Evolutionary conservation across 441 rosid genomes (phyloP).

Genomic region (Bruguiera hainesii): DNA sequence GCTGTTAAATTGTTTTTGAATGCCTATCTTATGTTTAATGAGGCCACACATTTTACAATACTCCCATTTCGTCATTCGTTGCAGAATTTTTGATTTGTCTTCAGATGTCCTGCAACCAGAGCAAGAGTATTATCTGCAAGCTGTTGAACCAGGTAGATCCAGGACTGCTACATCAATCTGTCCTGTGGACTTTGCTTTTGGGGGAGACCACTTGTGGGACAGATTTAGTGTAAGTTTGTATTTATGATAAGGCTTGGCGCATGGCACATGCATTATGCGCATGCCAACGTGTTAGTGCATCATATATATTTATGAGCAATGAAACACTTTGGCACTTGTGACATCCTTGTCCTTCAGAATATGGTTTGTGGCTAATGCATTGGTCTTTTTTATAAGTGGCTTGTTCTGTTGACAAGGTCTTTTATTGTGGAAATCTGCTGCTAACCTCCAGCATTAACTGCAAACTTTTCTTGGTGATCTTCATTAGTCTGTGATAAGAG

Average conservation of each 20-base stretch:
- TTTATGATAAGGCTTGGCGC: not conserved
- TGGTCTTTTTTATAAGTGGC: not conserved
- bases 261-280: conserved; percentile 3
- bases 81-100: conserved; percentile 83
- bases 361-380: not conserved
- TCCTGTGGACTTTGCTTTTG: conserved; percentile 81
- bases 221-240: conserved; percentile 76
- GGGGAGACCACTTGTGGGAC: conserved; percentile 97
- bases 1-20: not conserved
- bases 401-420: conserved; percentile 1
- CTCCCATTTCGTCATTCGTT: conserved; percentile 11
- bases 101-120: conserved; percentile 69
- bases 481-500: conserved; percentile 1
- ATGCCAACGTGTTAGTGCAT: too few relatives aligned
- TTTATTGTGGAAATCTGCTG: not conserved
- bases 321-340: not conserved
- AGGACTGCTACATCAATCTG: conserved; percentile 74
- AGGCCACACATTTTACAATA: not conserved
- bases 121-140: conserved; percentile 93
- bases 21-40: not conserved
- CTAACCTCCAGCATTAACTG: not conserved
- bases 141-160: conserved; percentile 75
- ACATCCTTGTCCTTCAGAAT: not conserved
- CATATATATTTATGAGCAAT: not conserved
- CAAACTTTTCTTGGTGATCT: not conserved